A percentile compares a stretch with the other conserved stretches of the same genome.
Conservation (phyloP, 2,329 filamentous ascomycete genomes). For the Aspergillus carbonarius region DNA sequence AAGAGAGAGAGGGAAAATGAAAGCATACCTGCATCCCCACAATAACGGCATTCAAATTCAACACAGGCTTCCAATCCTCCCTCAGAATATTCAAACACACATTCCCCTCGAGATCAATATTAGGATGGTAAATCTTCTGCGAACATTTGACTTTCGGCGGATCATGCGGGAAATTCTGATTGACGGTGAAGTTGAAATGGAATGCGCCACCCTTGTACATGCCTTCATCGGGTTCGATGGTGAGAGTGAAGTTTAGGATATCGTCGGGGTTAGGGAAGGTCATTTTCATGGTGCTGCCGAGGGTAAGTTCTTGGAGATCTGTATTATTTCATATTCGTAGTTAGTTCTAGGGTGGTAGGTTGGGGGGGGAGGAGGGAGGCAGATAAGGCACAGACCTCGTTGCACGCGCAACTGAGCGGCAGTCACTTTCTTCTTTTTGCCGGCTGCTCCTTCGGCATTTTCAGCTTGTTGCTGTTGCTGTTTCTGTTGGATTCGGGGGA, state of each 20-base stretch:
- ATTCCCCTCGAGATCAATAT: constrained; percentile 96
- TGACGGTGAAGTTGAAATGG: constrained; percentile 87
- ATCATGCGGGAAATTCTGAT: constrained; percentile 94
- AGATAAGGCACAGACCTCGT: constrained; percentile 76
- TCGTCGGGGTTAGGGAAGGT: constrained; percentile 60
- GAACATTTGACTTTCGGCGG: constrained; percentile 95
- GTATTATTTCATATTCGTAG: not conserved
- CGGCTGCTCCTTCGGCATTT: constrained; percentile 76
- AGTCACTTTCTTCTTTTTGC: constrained; percentile 94
- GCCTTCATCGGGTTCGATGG: constrained; percentile 55
- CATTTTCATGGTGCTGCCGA: constrained; percentile 57
- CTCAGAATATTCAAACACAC: constrained; percentile 96
- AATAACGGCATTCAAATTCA: constrained; percentile 95
- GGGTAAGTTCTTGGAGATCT: constrained; percentile 51
- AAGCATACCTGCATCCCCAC: constrained; percentile 83
- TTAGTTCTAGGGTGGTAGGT: not conserved
- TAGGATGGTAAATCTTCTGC: constrained; percentile 98
- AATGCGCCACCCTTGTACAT: constrained; percentile 88
- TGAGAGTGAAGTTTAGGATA: constrained; percentile 54
- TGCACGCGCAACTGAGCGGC: constrained; percentile 93
- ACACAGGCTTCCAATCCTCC: constrained; percentile 98
- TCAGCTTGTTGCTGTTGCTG: constrained; percentile 97
- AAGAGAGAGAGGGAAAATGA: not conserved
- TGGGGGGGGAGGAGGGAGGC: not conserved
- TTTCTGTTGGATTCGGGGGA: constrained; percentile 27